Conservation (phyloP, 176 grass and related monocot genomes). For the Zoysia pacifica region DNA sequence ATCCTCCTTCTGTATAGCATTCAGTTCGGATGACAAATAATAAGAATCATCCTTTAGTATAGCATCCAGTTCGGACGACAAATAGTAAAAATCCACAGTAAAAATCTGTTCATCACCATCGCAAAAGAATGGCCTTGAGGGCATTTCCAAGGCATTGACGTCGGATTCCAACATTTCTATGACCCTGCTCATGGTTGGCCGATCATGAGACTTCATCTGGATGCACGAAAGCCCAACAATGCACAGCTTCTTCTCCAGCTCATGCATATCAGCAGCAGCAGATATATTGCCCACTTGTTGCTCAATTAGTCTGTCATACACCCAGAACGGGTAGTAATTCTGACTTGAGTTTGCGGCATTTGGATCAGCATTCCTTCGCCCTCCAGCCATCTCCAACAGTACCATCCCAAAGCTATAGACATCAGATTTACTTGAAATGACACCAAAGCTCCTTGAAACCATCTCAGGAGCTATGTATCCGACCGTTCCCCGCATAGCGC, state of each 20-base stretch:
- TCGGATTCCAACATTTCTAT: conserved; percentile 50
- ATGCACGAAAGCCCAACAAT: conserved; percentile 54
- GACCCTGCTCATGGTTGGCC: conserved; percentile 40
- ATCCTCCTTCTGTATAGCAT: too few species aligned
- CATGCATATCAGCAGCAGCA: conserved; percentile 23
- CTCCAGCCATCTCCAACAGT: conserved; percentile 43
- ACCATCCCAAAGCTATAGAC: conserved; percentile 63
- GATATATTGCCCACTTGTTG: background rate
- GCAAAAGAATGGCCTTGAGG: conserved; percentile 44
- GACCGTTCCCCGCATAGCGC: conserved; percentile 7
- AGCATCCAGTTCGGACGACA: too few species aligned
- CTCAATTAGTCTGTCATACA: conserved; percentile 15
- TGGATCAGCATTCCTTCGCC: conserved; percentile 17
- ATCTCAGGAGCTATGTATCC: conserved; percentile 39
- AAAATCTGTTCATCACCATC: background rate
- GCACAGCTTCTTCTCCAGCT: conserved; percentile 50
- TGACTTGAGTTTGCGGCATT: conserved; percentile 17
- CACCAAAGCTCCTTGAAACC: conserved; percentile 39
- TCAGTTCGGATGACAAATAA: too few species aligned
- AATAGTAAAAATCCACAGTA: too few species aligned
- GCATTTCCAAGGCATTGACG: conserved; percentile 15
- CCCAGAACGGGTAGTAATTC: conserved; percentile 39
- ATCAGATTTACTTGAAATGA: conserved; percentile 51
- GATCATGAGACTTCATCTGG: conserved; percentile 36
- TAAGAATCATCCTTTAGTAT: too few species aligned